phyloP scores from a whole-genome alignment of 371 early-diverging fungal species.

The Rhizopus sp. region DNA sequence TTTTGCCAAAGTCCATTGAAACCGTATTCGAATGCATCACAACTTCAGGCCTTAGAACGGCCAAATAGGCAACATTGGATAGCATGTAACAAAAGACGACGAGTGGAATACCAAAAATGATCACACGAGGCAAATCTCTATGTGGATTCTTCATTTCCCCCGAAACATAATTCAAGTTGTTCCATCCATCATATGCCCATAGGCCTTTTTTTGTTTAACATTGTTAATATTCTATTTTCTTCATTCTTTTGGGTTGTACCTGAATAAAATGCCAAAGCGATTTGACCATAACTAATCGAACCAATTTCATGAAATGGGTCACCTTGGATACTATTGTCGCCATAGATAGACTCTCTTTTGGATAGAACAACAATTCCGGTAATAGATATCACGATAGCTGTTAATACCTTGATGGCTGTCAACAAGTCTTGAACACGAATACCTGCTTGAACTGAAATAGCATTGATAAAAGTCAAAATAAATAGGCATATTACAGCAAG shows the following conservation, averaged over 20 bases:
- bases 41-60: conserved; percentile 73
- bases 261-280: conserved; percentile 78
- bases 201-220: conserved; percentile 50
- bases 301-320: conserved; percentile 63
- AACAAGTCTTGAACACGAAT: conserved; percentile 80
- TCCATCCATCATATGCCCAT: conserved; percentile 95
- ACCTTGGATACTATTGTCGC: conserved; percentile 61
- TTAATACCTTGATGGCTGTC: conserved; percentile 78
- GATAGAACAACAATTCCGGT: conserved; percentile 75
- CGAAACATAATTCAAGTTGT: conserved; percentile 85
- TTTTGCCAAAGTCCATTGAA: conserved; percentile 76
- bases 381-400: conserved; percentile 75
- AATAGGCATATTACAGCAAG: conserved; percentile 68
- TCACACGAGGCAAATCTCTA: conserved; percentile 73
- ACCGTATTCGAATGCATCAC: conserved; percentile 71
- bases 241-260: conserved; percentile 34
- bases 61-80: conserved; percentile 86
- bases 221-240: background rate
- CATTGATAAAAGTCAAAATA: conserved; percentile 71
- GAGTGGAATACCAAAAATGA: conserved; percentile 68
- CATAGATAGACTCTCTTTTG: conserved; percentile 49
- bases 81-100: conserved; percentile 81
- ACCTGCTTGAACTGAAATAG: conserved; percentile 70
- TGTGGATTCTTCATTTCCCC: conserved; percentile 90
- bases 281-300: conserved; percentile 63